Conservation (phyloP, 2,329 filamentous ascomycete genomes). For the Hansfordia pulvinata region DNA sequence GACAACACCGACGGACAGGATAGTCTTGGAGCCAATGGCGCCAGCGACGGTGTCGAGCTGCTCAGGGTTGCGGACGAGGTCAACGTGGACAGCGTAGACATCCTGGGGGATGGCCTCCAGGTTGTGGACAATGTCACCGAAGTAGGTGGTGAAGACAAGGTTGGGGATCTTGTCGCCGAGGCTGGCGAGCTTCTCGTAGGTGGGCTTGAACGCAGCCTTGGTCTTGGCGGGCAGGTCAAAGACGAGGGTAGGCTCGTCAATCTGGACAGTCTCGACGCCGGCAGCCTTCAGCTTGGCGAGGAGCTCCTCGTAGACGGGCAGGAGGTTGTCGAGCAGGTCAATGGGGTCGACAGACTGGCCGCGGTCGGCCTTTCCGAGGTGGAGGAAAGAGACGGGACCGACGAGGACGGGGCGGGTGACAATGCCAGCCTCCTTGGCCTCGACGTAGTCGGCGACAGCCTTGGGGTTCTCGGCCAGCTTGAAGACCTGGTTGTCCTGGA, state of each 20-base stretch:
- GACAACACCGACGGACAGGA: conserved; percentile 91
- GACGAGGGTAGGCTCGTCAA: conserved; percentile 94
- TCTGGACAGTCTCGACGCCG: conserved; percentile 93
- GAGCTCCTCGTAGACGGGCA: conserved; percentile 90
- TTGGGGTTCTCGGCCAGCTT: conserved; percentile 79
- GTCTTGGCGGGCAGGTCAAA: conserved; percentile 81
- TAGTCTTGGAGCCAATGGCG: conserved; percentile 76
- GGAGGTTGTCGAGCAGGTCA: conserved; percentile 79
- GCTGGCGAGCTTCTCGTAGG: conserved; percentile 76
- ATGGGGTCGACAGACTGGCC: conserved; percentile 87
- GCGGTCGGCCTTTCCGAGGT: conserved; percentile 96
- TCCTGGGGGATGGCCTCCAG: conserved; percentile 72
- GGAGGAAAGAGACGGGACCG: conserved; percentile 93
- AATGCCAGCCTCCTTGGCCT: conserved; percentile 96
- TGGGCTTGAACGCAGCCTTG: conserved; percentile 96
- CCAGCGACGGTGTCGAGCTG: conserved; percentile 78
- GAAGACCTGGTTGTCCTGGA: conserved; percentile 95
- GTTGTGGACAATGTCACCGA: conserved; percentile 99
- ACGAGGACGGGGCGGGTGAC: conserved; percentile 85
- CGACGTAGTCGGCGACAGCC: conserved; percentile 85
- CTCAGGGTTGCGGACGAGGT: conserved; percentile 96
- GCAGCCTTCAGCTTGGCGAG: conserved; percentile 88
- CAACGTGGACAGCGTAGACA: conserved; percentile 79
- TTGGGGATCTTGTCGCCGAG: conserved; percentile 74
- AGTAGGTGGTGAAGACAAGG: conserved; percentile 90